Conservation (phyloP, 768 basidiomycete genomes). For the Suillus subalutaceus region DNA sequence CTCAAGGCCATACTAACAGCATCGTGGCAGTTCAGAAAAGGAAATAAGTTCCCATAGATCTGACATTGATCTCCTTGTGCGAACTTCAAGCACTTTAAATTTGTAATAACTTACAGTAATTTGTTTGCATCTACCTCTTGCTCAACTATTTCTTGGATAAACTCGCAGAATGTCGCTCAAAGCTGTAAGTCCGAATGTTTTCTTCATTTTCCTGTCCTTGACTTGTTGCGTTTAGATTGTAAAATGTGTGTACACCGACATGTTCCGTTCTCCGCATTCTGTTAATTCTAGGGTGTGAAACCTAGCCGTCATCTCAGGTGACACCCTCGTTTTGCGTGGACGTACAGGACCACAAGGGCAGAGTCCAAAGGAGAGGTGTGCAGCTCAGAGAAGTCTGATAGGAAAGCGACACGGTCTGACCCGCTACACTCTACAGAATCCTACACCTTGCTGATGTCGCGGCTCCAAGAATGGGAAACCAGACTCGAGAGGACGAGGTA, state of each 20-base stretch:
- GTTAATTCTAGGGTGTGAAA: constrained; percentile 28
- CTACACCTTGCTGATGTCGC: constrained; percentile 87
- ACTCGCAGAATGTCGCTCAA: constrained; percentile 65
- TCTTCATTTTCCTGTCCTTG: background rate
- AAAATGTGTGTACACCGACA: constrained; percentile 49
- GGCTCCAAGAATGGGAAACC: constrained; percentile 83
- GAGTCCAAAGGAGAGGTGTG: constrained; percentile 86
- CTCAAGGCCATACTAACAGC: constrained; percentile 1
- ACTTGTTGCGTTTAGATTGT: constrained; percentile 45
- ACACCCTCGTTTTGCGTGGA: constrained; percentile 83
- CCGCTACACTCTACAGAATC: constrained; percentile 51
- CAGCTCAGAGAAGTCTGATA: constrained; percentile 8
- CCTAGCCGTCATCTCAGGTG: constrained; percentile 87
- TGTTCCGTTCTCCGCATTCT: constrained; percentile 9
- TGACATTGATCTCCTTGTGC: constrained; percentile 5
- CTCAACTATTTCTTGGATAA: constrained; percentile 9
- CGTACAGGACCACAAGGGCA: constrained; percentile 81
- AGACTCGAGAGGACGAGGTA: constrained; percentile 88
- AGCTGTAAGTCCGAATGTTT: constrained; percentile 55
- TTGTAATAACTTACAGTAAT: constrained; percentile 4
- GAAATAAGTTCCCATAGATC: constrained; percentile 12
- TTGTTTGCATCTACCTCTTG: constrained; percentile 12
- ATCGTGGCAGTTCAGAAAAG: constrained; percentile 6
- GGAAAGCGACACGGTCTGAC: constrained; percentile 18
- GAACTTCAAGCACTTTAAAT: background rate